Evolutionary conservation across 2,329 filamentous ascomycete species (phyloP).

Genomic region (Calonectria honghensis): DNA sequence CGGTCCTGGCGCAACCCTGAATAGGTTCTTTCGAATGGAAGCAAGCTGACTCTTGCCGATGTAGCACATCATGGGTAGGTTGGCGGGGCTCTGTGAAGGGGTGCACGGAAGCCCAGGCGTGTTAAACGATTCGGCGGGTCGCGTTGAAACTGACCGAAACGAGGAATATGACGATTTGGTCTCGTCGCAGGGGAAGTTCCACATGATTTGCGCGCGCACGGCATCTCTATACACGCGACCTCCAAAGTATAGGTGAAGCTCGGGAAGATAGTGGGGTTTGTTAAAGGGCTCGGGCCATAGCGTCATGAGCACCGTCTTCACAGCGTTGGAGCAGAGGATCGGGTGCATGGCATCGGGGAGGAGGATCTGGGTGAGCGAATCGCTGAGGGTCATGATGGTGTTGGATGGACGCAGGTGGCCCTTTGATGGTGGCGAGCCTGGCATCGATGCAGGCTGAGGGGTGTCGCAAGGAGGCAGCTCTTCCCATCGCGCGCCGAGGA

Average conservation of each 20-base stretch:
- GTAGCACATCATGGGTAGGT: constrained; percentile 65
- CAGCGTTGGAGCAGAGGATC: constrained; percentile 62
- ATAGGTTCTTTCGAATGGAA: constrained; percentile 68
- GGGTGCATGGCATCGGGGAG: constrained; percentile 58
- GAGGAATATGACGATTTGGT: constrained; percentile 56
- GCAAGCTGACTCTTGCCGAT: constrained; percentile 68
- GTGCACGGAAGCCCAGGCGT: constrained; percentile 50
- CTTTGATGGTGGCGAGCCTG: constrained; percentile 60
- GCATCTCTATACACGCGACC: constrained; percentile 65
- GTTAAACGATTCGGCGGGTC: constrained; percentile 57
- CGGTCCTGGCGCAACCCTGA: constrained; percentile 66
- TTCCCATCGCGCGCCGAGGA: constrained; percentile 69
- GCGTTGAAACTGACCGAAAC: constrained; percentile 62
- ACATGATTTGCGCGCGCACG: constrained; percentile 70
- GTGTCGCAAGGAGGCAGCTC: constrained; percentile 64
- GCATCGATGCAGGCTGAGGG: constrained; percentile 61
- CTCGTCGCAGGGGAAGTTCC: constrained; percentile 62
- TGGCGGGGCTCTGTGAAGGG: constrained; percentile 48
- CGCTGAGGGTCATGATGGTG: constrained; percentile 65
- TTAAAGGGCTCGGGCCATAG: constrained; percentile 65
- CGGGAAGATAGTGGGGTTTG: constrained; percentile 57
- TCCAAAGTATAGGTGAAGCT: constrained; percentile 72
- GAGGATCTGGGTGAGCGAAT: constrained; percentile 66
- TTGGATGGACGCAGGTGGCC: constrained; percentile 63
- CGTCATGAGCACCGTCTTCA: constrained; percentile 66